Evolutionary conservation across 352 stramenopile species (phyloP).

Genomic region (Globisporangium takayamanum): DNA sequence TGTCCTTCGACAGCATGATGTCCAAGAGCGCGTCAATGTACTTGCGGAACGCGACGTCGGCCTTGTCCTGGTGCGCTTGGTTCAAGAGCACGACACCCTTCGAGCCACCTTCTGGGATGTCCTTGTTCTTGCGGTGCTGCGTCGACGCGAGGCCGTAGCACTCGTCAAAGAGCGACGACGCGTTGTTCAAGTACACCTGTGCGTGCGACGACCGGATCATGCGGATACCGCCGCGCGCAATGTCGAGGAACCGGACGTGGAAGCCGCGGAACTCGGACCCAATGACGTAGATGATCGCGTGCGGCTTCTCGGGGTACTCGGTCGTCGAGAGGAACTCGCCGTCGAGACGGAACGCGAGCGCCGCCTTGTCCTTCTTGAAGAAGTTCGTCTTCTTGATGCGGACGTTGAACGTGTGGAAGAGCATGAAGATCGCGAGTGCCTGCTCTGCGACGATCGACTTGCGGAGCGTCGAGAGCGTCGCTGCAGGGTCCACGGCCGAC

Average conservation of each 20-base stretch:
- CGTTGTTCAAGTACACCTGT: conserved; percentile 89
- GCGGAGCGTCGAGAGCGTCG: conserved; percentile 60
- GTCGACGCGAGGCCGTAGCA: conserved; percentile 94
- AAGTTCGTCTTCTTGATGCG: conserved; percentile 84
- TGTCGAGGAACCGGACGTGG: conserved; percentile 97
- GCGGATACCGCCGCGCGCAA: conserved; percentile 93
- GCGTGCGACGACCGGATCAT: conserved; percentile 81
- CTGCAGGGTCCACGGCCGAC: conserved; percentile 28
- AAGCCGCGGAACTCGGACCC: conserved; percentile 96
- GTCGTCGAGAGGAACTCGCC: conserved; percentile 68
- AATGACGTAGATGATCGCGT: conserved; percentile 93
- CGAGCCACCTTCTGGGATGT: conserved; percentile 97
- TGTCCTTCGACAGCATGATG: conserved; percentile 94
- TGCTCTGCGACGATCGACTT: conserved; percentile 74
- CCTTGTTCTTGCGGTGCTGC: conserved; percentile 99
- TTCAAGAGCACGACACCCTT: conserved; percentile 96
- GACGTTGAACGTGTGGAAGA: conserved; percentile 83
- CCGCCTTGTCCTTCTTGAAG: conserved; percentile 74
- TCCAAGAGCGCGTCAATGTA: conserved; percentile 96
- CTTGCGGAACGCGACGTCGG: conserved; percentile 91
- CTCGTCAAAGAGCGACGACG: conserved; percentile 94
- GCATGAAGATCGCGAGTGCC: conserved; percentile 68
- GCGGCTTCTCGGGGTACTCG: conserved; percentile 84
- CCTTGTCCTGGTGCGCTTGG: conserved; percentile 84
- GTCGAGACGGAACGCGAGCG: conserved; percentile 69